phyloP scores from a whole-genome alignment of 1,284 basidiomycete species.

The Heterobasidion occidentale region DNA sequence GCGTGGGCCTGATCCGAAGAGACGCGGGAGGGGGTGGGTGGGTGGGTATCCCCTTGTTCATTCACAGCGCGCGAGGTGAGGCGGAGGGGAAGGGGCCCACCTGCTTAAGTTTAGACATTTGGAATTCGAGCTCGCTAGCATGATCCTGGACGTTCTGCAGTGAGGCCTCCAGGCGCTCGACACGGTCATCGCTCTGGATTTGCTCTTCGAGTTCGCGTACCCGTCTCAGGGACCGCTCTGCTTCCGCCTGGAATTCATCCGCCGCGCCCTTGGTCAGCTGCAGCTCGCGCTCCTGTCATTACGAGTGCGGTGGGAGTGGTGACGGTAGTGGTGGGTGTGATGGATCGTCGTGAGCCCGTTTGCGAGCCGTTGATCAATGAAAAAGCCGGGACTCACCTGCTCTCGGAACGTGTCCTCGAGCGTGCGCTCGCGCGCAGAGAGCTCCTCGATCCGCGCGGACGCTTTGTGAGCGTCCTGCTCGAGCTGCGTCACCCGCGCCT shows the following conservation, averaged over 20 bases:
- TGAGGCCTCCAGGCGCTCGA: constrained; percentile 61
- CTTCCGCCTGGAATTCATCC: constrained; percentile 45
- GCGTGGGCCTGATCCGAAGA: constrained; percentile 37
- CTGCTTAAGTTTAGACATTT: constrained; percentile 70
- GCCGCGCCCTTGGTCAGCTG: constrained; percentile 48
- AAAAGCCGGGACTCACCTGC: constrained; percentile 33
- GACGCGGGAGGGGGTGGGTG: not conserved
- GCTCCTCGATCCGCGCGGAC: constrained; percentile 28
- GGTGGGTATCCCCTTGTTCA: not conserved
- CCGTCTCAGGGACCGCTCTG: constrained; percentile 44
- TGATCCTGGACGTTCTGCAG: constrained; percentile 72
- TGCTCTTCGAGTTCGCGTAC: constrained; percentile 71
- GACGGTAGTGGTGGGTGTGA: too few relatives aligned
- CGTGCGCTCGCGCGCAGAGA: constrained; percentile 44
- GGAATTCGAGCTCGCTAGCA: constrained; percentile 74
- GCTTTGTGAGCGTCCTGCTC: constrained; percentile 24
- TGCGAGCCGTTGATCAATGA: not conserved
- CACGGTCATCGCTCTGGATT: constrained; percentile 72
- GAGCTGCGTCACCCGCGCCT: constrained; percentile 33
- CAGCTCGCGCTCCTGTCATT: constrained; percentile 55
- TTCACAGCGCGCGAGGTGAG: not conserved
- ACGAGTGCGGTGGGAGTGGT: not conserved
- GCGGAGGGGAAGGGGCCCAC: constrained; percentile 25
- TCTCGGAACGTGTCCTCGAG: constrained; percentile 53
- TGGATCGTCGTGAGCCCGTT: too few relatives aligned